These are phyloP conservation scores for Heimioporus sp. DNA, from an alignment of 768 basidiomycete genomes.

Conservation along the genomic window DNA sequence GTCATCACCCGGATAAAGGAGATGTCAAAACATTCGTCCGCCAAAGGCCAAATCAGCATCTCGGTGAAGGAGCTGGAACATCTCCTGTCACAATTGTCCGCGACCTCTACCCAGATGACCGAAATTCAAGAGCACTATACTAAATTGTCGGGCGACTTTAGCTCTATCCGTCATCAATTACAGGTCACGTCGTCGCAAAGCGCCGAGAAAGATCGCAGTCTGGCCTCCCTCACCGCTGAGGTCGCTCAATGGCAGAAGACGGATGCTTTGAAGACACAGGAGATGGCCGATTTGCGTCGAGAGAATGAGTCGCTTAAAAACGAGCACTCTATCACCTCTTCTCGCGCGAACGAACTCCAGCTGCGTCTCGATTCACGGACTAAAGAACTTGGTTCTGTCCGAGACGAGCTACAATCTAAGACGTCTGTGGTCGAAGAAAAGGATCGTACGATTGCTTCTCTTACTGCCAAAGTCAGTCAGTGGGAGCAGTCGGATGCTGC, in stretches of 20 bases:
- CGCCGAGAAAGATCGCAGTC: not conserved
- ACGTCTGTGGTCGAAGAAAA: not conserved
- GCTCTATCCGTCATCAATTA: not conserved
- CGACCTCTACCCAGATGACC: not conserved
- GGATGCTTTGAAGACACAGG: not conserved
- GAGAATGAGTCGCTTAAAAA: slow-evolving; percentile 1
- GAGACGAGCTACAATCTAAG: not conserved
- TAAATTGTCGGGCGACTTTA: not conserved
- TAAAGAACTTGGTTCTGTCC: slow-evolving; percentile 1
- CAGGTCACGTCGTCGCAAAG: not conserved
- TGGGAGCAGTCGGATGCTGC: not conserved
- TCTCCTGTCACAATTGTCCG: slow-evolving; percentile 1
- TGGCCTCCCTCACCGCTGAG: not conserved
- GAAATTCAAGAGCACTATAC: slow-evolving; percentile 1
- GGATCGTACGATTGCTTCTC: not conserved
- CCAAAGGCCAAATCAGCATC: not conserved
- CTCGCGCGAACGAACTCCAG: not conserved
- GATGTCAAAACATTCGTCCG: not conserved
- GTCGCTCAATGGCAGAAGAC: not conserved
- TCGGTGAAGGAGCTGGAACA: slow-evolving; percentile 4
- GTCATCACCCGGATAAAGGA: not conserved
- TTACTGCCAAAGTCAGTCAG: not conserved
- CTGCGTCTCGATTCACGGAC: not conserved
- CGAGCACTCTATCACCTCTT: not conserved
- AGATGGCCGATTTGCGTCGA: not conserved